phyloP scores from a whole-genome alignment of 2,329 filamentous ascomycete species.

The Fusarium tjaetaba region DNA sequence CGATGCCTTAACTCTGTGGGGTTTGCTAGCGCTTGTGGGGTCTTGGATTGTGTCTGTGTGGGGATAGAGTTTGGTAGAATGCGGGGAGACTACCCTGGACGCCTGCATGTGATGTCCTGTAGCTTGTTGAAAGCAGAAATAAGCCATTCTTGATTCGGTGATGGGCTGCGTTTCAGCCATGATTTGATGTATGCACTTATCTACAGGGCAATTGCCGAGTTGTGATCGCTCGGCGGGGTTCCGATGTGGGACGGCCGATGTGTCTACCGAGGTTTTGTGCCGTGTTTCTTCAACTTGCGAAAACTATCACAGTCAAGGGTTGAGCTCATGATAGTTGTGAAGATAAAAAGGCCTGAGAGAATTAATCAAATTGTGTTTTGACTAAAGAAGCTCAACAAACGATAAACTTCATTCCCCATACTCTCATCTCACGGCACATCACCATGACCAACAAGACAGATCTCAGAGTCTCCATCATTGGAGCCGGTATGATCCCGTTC shows the following conservation, averaged over 20 bases:
- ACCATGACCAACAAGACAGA: not conserved
- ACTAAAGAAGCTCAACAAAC: rapidly evolving
- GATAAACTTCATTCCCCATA: not conserved
- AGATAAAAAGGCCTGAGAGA: not conserved
- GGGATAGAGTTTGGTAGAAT: not conserved
- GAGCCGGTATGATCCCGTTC: slow-evolving; percentile 1
- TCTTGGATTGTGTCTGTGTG: not conserved
- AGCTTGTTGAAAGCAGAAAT: not conserved
- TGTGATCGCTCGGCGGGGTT: not conserved
- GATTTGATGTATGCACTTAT: not conserved
- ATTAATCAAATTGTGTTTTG: not conserved
- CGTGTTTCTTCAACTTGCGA: not conserved
- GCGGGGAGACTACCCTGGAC: not conserved
- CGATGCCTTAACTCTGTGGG: not conserved
- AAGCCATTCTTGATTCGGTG: not conserved
- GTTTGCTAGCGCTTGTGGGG: not conserved
- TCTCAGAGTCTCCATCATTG: slow-evolving; percentile 5
- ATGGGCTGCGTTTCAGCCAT: not conserved
- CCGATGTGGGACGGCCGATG: not conserved
- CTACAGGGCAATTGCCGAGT: not conserved
- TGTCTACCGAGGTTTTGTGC: not conserved
- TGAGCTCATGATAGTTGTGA: rapidly evolving
- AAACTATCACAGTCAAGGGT: rapidly evolving
- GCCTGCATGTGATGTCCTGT: not conserved
- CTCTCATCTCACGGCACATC: not conserved